Percentiles rank a stretch among this genome's conserved stretches.
Evolutionary conservation across 257 asterid genomes (phyloP).

Genomic region (Parsonsia alboflavescens): DNA sequence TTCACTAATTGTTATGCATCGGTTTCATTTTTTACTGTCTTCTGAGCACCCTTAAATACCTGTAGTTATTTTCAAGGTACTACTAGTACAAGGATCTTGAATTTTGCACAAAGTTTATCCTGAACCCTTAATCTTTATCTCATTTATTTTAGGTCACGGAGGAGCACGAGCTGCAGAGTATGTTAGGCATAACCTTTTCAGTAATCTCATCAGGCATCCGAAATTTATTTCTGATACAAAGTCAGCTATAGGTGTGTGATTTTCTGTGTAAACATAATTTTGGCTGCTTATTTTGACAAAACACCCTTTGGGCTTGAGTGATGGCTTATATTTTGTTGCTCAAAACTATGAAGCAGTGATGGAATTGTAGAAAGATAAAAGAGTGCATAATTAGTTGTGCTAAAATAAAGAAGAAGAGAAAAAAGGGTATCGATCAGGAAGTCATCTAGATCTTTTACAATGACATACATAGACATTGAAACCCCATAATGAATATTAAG

Average conservation of each 20-base stretch:
- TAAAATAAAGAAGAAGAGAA: neutral
- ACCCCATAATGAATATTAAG: neutral
- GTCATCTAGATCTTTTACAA: neutral
- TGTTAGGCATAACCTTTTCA: conserved; percentile 88
- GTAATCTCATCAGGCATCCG: conserved; percentile 87
- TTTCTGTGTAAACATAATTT: too few relatives aligned
- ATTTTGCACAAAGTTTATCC: neutral
- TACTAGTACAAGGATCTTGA: neutral
- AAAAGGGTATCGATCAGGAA: neutral
- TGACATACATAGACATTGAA: neutral
- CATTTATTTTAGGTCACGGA: conserved; percentile 70
- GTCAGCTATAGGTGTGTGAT: conserved; percentile 72
- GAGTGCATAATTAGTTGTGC: neutral
- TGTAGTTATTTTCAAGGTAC: neutral
- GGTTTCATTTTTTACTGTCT: neutral
- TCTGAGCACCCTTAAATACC: neutral
- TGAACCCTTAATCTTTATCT: conserved; percentile 3
- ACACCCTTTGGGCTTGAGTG: neutral
- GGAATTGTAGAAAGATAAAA: neutral
- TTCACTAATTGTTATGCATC: neutral
- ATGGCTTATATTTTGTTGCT: neutral
- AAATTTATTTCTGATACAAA: conserved; percentile 87
- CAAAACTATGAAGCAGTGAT: neutral
- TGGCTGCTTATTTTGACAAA: neutral
- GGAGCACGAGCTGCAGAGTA: conserved; percentile 99